Base-by-base conservation (phyloP, 768 basidiomycete species). In the Suillus americanus region DNA sequence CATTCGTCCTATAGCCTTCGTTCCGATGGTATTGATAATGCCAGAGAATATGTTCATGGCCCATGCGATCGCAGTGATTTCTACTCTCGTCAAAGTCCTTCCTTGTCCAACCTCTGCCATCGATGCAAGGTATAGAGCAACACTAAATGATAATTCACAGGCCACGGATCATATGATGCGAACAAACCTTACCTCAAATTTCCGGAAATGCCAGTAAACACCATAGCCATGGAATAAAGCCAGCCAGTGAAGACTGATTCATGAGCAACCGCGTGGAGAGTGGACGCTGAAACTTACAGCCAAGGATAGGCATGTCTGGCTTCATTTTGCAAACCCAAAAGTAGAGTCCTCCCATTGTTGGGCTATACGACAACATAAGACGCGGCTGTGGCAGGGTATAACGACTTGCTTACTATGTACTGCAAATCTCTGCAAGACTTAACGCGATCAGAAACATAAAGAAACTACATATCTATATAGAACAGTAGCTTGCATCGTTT, bases 311-410 rank as follows among this genome's bases (percentile, higher is more conserved):
- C 18, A 75, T 65, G 57, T 85, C 79, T 0, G 85, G 84, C 67
- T 85, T 85, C 83, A 86, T 84, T 68, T 80, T 83, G 74, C 84
- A 86, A 12, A 86, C 85, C 86, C 85, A 86, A 70, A 86, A 87
- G 72, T 87, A 87, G 50, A 86, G 73, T 7, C 85, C 86, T 28
- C 85, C 85, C 78, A 86, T 81, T 3, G 85, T 84, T 0, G 85
- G 84, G 62, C 82, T 83, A 59, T 25, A 0, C 16, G 63, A 65
- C 18, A 33, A 60, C 18, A 23, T 50, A 67, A 66, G 56, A 14
- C 30, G n/a, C 4, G 13, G 33, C 12, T 54, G 20, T 33, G n/a
- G 45, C 16, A 33, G 2, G 7, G 5, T 37, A 57, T 28, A 20
- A 8, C 35, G 54, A 62, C 37, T 8, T 41, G 16, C 83, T 73